Percentiles rank a stretch among this genome's conserved stretches.
Conservation (phyloP, 208 protist genomes). For the Naegleria lovaniensis region DNA sequence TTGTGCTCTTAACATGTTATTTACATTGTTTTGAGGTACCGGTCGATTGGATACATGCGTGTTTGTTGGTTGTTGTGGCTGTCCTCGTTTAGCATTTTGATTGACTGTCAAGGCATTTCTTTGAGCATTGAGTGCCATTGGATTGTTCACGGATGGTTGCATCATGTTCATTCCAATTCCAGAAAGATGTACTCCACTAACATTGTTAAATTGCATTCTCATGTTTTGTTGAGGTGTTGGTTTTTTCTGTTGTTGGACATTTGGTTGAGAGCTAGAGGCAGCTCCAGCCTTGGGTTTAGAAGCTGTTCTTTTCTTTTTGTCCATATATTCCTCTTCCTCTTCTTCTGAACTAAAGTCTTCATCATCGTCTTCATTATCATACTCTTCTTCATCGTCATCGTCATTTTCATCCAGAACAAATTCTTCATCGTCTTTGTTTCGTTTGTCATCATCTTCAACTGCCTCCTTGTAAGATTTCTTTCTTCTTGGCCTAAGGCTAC, state of each 20-base stretch:
- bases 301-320: background rate
- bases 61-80: background rate
- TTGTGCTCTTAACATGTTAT: too few species aligned
- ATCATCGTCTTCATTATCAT: constrained; percentile 7
- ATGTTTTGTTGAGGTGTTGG: background rate
- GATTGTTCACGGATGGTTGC: background rate
- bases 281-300: background rate
- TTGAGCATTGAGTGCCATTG: background rate
- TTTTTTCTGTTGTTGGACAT: background rate
- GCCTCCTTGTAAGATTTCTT: background rate
- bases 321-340: background rate
- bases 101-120: background rate
- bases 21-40: background rate
- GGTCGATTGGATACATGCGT: background rate
- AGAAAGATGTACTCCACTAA: background rate
- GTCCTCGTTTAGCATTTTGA: background rate
- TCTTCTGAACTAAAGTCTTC: background rate
- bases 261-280: background rate
- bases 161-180: background rate
- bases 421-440: background rate
- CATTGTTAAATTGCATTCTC: background rate
- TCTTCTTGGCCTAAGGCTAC: background rate
- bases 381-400: background rate
- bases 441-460: background rate
- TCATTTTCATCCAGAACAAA: constrained; percentile 14